Base-by-base conservation (phyloP, 2,329 filamentous ascomycete species). In the Lasiodiplodia hormozganensis region DNA sequence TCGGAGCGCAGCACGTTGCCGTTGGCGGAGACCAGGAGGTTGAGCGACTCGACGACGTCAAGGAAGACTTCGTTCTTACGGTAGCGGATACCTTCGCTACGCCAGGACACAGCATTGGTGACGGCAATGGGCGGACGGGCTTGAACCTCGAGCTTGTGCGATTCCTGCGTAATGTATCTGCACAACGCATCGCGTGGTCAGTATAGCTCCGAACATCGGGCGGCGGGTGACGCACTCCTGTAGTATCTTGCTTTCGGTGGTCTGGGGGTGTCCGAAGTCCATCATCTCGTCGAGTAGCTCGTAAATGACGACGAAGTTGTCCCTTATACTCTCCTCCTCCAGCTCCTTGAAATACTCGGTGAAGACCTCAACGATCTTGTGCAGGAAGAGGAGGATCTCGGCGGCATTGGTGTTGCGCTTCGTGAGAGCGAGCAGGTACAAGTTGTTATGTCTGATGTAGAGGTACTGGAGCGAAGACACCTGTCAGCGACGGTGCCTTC, bases 301-400 rank as follows among this genome's bases (percentile, higher is more conserved):
- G 85, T 99, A 99, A 77, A 99, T 99, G 78, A 99, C 90, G 80
- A 99, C 96, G 79, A 99, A 99, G 85, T 99, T 99, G 85, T 99
- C 96, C 75, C 96, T 90, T 80, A 99, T 99, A 75, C 93, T 97
- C 82, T 99, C 96, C 81, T 99, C 96, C 82, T 99, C 96, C 70
- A 99, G 87, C 72, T 96, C 95, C 82, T 99, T 99, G 87, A 99
- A 99, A 85, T 99, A 99, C 82, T 99, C 96, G 69, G 96, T 99
- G 79, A 99, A 99, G 72, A 99, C 96, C 81, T 98, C 96, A 77
- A 99, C 96, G 67, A 99, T 88, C 82, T 97, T 97, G 85, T 99
- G 96, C 67, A 99, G 87, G 86, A 99, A 99, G 62, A 99, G 90
- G 57, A 99, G 89, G 75, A 99, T 97, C 83, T 99, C 96, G 83